Conservation (phyloP, 2,329 filamentous ascomycete genomes). For the Venturia aucupariae region DNA sequence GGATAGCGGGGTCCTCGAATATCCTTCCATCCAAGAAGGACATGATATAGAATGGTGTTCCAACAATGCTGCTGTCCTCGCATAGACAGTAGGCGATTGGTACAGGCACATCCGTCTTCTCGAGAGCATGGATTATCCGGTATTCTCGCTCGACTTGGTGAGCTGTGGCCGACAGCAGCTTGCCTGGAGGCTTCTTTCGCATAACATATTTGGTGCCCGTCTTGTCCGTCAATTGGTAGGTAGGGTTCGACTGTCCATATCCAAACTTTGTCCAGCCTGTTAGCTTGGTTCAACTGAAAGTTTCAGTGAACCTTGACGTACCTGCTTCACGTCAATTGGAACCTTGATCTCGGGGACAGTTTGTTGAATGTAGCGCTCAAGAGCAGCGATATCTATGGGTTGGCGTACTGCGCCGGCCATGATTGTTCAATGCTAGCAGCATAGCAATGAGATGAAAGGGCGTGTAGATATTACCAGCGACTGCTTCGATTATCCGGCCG, state of each 20-base stretch:
- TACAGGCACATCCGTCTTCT: conserved; percentile 72
- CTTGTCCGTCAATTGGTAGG: conserved; percentile 76
- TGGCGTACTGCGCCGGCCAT: conserved; percentile 89
- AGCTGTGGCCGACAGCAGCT: conserved; percentile 83
- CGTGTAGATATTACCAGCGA: neutral
- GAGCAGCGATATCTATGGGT: conserved; percentile 70
- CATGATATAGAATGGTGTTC: conserved; percentile 96
- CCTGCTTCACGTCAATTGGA: conserved; percentile 84
- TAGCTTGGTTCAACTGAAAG: conserved; percentile 1
- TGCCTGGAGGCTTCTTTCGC: conserved; percentile 96
- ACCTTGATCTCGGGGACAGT: conserved; percentile 77
- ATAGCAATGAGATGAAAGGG: neutral
- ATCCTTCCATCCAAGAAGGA: conserved; percentile 89
- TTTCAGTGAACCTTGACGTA: conserved; percentile 32
- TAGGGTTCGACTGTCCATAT: conserved; percentile 95
- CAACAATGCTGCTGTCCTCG: conserved; percentile 69
- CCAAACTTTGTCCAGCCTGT: conserved; percentile 56
- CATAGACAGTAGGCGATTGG: conserved; percentile 78
- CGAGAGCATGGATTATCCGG: conserved; percentile 76
- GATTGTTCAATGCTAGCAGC: conserved; percentile 17
- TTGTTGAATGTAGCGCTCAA: conserved; percentile 68
- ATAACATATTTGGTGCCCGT: conserved; percentile 69
- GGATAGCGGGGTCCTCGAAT: conserved; percentile 80
- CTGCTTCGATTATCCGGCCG: conserved; percentile 1
- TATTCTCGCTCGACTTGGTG: conserved; percentile 97